Percentiles rank a stretch among this genome's conserved stretches.
Conservation (phyloP, 306 rosid genomes). For the Oemleria cerasiformis region DNA sequence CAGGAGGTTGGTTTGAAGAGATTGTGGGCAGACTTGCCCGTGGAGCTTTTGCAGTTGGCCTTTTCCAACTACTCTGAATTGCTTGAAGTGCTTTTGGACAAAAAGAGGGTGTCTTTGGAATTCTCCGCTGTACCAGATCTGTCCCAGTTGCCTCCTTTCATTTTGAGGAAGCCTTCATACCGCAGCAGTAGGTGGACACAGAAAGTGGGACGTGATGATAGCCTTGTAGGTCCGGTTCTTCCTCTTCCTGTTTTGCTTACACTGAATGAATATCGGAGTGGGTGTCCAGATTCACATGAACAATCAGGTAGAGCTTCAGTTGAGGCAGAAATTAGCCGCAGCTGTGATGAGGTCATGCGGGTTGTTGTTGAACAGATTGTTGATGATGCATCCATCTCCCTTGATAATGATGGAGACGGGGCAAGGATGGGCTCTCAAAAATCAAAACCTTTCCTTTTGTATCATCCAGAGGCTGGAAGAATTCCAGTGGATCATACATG, state of each 20-base stretch:
- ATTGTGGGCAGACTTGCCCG: conserved; percentile 63
- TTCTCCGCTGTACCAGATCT: conserved; percentile 42
- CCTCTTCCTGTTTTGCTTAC: no score
- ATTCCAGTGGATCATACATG: not conserved
- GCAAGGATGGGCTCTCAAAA: conserved; percentile 3
- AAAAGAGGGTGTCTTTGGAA: conserved; percentile 39
- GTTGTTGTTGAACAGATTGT: not conserved
- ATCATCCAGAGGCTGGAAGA: conserved; percentile 11
- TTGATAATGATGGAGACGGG: conserved; percentile 14
- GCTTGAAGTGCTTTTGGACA: conserved; percentile 29
- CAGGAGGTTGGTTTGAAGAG: conserved; percentile 37
- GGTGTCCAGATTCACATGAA: conserved; percentile 31
- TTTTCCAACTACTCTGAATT: conserved; percentile 46
- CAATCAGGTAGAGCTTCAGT: conserved; percentile 11
- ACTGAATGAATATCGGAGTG: conserved; percentile 15
- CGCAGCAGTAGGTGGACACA: conserved; percentile 43
- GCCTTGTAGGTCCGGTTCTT: conserved; percentile 7
- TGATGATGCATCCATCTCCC: not conserved
- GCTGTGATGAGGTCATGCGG: conserved; percentile 17
- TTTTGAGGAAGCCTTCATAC: conserved; percentile 40
- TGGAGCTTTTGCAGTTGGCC: conserved; percentile 50
- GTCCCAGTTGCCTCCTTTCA: conserved; percentile 67
- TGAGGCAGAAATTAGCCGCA: no score
- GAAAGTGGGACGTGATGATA: conserved; percentile 33
- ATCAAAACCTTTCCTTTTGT: conserved; percentile 13